Conservation (phyloP, 2,329 filamentous ascomycete species). For the Microcyclospora pomicola region DNA sequence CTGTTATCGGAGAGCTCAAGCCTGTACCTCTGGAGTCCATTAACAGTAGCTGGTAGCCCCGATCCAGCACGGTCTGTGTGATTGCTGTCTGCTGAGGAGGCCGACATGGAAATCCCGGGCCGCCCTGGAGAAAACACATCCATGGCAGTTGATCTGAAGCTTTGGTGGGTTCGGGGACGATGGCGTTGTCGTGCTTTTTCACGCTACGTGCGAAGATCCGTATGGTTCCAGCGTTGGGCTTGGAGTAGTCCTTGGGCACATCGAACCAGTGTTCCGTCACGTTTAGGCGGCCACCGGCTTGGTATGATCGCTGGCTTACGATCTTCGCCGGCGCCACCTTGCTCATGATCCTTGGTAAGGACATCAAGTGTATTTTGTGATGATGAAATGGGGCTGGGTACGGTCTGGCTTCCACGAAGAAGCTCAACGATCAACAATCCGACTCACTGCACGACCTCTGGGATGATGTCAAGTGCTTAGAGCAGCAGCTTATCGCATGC, state of each 20-base stretch:
- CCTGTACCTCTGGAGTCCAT: conserved; percentile 90
- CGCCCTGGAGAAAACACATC: conserved; percentile 67
- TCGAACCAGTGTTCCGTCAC: conserved; percentile 77
- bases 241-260: conserved; percentile 66
- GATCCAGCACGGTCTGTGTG: conserved; percentile 56
- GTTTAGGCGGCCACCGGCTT: conserved; percentile 45
- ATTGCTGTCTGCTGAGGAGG: conserved; percentile 61
- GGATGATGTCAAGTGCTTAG: too few species aligned
- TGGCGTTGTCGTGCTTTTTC: conserved; percentile 48
- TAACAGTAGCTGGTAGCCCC: conserved; percentile 69
- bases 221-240: conserved; percentile 47
- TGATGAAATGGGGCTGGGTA: too few species aligned
- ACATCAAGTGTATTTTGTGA: too few species aligned
- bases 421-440: too few species aligned
- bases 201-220: conserved; percentile 67
- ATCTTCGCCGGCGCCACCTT: conserved; percentile 33
- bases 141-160: conserved; percentile 41
- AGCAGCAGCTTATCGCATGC: too few species aligned
- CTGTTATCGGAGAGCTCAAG: conserved; percentile 65
- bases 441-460: too few species aligned
- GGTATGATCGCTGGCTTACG: conserved; percentile 31
- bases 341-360: conserved; percentile 9
- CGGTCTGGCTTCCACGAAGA: too few species aligned
- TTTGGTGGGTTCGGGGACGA: conserved; percentile 30
- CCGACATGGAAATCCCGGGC: conserved; percentile 65